These are phyloP conservation scores for Colletotrichum tropicale DNA, from an alignment of 2,329 filamentous ascomycete species.

Conservation along the genomic window DNA sequence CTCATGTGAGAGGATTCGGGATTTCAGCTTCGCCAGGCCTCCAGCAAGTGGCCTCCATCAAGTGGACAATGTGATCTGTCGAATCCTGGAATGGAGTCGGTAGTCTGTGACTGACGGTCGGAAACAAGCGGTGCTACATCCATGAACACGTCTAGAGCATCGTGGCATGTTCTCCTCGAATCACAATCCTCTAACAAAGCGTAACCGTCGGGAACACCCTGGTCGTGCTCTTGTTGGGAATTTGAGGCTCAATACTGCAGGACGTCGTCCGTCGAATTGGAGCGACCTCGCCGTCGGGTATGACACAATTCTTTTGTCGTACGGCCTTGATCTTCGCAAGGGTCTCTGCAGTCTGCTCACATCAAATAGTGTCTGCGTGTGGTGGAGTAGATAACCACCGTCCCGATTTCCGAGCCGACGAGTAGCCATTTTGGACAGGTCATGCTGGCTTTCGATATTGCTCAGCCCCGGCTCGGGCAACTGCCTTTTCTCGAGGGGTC, in stretches of 20 bases:
- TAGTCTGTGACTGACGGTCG: neutral
- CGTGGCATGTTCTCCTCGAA: neutral
- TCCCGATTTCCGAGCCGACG: conserved; percentile 5
- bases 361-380: neutral
- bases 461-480: neutral
- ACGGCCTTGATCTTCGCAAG: conserved; percentile 5
- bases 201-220: neutral
- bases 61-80: neutral
- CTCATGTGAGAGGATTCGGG: neutral
- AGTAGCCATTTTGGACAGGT: conserved; percentile 1
- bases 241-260: neutral
- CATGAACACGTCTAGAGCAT: neutral
- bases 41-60: neutral
- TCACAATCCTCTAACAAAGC: neutral
- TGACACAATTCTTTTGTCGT: neutral
- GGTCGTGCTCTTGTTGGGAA: neutral
- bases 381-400: neutral
- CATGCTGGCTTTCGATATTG: neutral
- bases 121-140: neutral
- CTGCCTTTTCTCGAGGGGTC: neutral
- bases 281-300: neutral
- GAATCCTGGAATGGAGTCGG: neutral
- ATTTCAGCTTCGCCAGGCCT: neutral
- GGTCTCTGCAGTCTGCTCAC: neutral
- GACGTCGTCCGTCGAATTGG: neutral